Evolutionary conservation across 768 basidiomycete species (phyloP).

Genomic region (Amanita rubescens): DNA sequence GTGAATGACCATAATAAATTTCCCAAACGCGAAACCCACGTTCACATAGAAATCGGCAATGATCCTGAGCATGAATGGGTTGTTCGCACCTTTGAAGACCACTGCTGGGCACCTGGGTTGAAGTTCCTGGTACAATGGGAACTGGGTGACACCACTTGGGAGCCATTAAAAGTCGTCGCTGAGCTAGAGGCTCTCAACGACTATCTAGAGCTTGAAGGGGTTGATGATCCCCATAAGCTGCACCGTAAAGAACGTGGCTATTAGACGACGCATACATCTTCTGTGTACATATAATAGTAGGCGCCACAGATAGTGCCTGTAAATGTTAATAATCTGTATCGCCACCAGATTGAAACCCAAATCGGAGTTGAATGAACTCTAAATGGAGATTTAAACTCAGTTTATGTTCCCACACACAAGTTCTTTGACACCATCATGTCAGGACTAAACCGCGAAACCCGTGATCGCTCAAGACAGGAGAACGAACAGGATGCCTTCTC

Average conservation of each 20-base stretch:
- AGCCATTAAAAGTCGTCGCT: constrained; percentile 16
- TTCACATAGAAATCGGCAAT: background rate
- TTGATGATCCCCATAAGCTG: constrained; percentile 4
- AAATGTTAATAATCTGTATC: too few species aligned
- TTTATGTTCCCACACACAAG: too few species aligned
- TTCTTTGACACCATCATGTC: too few species aligned
- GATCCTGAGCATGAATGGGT: constrained; percentile 25
- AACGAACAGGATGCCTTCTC: too few species aligned
- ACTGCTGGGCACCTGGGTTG: constrained; percentile 14
- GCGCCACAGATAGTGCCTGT: too few species aligned
- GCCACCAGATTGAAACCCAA: too few species aligned
- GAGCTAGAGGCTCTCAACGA: constrained; percentile 22
- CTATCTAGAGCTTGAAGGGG: constrained; percentile 22
- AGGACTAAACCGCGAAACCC: too few species aligned
- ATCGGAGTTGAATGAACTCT: too few species aligned
- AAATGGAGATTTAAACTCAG: too few species aligned
- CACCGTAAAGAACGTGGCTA: background rate
- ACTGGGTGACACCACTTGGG: constrained; percentile 27
- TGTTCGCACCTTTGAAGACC: constrained; percentile 26
- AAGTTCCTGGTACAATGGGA: constrained; percentile 25
- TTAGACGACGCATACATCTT: background rate
- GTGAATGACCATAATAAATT: background rate
- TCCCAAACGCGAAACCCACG: background rate
- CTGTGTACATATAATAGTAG: too few species aligned
- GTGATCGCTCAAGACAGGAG: too few species aligned